Conservation (phyloP, 2,329 filamentous ascomycete genomes). For the Xylariales sp. region DNA sequence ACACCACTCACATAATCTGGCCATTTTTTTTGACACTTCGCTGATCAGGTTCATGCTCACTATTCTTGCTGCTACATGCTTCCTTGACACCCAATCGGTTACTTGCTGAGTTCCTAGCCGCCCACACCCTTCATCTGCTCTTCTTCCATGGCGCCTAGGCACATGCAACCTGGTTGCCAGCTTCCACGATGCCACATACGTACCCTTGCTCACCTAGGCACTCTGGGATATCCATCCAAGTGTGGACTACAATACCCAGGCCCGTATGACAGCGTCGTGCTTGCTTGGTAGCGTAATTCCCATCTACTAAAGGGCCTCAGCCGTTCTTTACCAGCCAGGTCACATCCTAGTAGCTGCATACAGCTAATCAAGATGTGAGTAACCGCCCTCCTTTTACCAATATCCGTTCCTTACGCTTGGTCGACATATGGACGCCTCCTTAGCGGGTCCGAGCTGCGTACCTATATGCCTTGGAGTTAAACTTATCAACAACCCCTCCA, state of each 20-base stretch:
- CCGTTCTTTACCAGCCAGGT: slow-evolving; percentile 27
- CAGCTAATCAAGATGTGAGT: slow-evolving; percentile 23
- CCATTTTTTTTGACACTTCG: neutral
- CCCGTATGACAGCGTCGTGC: slow-evolving; percentile 32
- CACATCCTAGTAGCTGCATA: slow-evolving; percentile 31
- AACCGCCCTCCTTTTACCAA: neutral
- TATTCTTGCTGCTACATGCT: slow-evolving; percentile 1
- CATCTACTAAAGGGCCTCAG: slow-evolving; percentile 30
- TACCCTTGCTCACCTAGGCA: slow-evolving; percentile 23
- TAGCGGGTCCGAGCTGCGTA: slow-evolving; percentile 2
- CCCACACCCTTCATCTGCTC: slow-evolving; percentile 13
- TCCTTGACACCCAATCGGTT: slow-evolving; percentile 21
- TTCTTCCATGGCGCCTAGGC: slow-evolving; percentile 11
- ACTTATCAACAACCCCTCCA: slow-evolving; percentile 4
- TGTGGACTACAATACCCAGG: slow-evolving; percentile 20
- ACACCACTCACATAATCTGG: neutral
- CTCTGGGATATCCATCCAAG: slow-evolving; percentile 17
- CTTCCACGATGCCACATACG: slow-evolving; percentile 27
- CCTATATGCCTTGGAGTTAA: slow-evolving; percentile 14
- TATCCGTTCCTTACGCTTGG: slow-evolving; percentile 3
- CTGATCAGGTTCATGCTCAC: slow-evolving; percentile 1
- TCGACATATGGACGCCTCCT: slow-evolving; percentile 11
- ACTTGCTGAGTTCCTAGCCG: slow-evolving; percentile 12
- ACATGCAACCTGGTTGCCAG: slow-evolving; percentile 6
- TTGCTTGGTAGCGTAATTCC: slow-evolving; percentile 21